Base-by-base conservation (phyloP, 805 yeast genomes). In the Starmerella stigmatis region DNA sequence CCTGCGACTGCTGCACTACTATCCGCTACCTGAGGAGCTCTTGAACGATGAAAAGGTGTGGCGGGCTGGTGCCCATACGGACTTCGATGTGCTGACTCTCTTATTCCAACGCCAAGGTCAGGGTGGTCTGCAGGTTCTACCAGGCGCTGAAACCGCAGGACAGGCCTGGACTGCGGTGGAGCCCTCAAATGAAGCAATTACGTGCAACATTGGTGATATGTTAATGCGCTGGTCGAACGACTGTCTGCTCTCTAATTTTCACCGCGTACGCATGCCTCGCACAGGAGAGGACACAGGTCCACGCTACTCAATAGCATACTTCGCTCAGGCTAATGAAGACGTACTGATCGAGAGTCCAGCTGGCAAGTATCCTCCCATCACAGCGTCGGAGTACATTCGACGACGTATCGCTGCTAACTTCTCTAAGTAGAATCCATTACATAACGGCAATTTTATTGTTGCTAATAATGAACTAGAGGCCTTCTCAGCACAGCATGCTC, bases 191-290 rank as follows among this genome's bases (percentile, higher is more conserved):
- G 36, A 47, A 15, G 38, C 39, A 1, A 50, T 50, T 19, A 50
- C 53, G 2, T 50, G 53, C 38, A 50, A 50, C 30, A 50, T 50
- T 12, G 53, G 53, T 12, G 53, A 50, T 32, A 50, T 50, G 53
- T 44, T 50, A 12, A 48, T 47, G 51, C 43, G 51, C 10, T 50
- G 53, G 53, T 35, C 44, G 12, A 49, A 47, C 23, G 51, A 50
- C 31, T 21, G 34, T 21, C 38, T 50, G 16, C 41, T 38, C 22
- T 50, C 53, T 1, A 50, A 47, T n/a, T 33, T 50, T 12, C 53
- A 50, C 38, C 46, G 53, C 6, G 53, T 50, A 10, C 43, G 51
- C 11, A 19, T 28, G 29, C 53, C 53, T 8, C 27, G 33, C 12
- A 21, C 30, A 0, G 47, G 43, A 13, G 53, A 50, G 21, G 41